Base-by-base conservation (phyloP, 345 rosid species). In the Eucalyptus pauciflora region DNA sequence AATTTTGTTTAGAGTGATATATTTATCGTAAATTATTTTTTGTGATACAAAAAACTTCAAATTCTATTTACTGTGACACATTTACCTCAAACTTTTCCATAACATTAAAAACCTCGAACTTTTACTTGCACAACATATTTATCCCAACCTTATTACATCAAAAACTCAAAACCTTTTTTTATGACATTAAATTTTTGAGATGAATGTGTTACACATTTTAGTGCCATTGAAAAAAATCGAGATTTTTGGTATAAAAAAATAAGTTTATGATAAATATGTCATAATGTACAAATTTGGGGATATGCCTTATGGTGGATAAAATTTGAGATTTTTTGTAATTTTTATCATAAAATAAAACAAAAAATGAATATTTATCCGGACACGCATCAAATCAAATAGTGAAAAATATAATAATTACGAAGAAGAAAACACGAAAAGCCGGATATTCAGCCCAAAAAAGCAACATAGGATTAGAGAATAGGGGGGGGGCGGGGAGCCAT, bases 51-150 rank as follows among this genome's bases (percentile, higher is more conserved):
- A 51, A 16, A 51, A 51, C 18, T 51, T 51, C 54, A 17, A 17
- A 51, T 4, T 17, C 1, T 51, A 3, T 0, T 0, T 2, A 49
- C 1, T 2, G 1, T 4, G 2, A 49, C 50, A 49, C 6, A 0
- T 49, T 49, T 49, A 13, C 1, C 50, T 13, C 4, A 49, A 13
- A 4, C 4, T 37, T 37, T 37, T 37, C 4, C 41, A 3, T 37
- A 37, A 37, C 41, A 37, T 37, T 37, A 37, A 37, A 37, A 37
- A 37, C 41, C 41, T 37, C 4, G 5, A 50, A 50, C 1, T 50
- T 50, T 50, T 50, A 50, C 2, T 1, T 50, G 0, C 1, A 50
- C 15, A 50, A 18, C 24, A 18, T 24, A 18, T 52, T 41, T 41
- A 41, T 41, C 41, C 41, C 41, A 41, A 41, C 41, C 1, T 41